A percentile compares a stretch with the other conserved stretches of the same genome.
phyloP scores from a whole-genome alignment of 192 early-diverging fungal species.

The Coemansia sp. region DNA sequence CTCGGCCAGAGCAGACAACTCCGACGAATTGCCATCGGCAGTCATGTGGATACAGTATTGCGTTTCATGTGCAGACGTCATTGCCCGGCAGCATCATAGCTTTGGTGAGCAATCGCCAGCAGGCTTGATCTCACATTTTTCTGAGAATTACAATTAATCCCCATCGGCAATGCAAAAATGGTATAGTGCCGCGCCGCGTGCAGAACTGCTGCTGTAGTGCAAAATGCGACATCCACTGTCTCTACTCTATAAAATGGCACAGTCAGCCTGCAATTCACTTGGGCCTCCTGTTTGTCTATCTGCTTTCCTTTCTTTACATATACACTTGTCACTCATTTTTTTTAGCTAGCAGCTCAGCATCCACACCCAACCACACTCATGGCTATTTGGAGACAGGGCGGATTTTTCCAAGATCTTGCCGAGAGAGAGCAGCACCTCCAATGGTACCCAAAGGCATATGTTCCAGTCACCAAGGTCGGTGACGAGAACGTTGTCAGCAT shows the following conservation, averaged over 20 bases:
- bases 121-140: neutral
- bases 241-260: neutral
- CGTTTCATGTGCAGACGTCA: neutral
- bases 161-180: neutral
- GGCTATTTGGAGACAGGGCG: constrained; percentile 54
- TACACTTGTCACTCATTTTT: neutral
- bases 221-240: neutral
- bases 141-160: neutral
- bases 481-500: constrained; percentile 40
- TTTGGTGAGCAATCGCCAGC: neutral
- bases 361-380: constrained; percentile 2
- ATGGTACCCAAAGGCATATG: constrained; percentile 53
- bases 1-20: neutral
- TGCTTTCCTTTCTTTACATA: neutral
- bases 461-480: constrained; percentile 46
- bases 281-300: neutral
- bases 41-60: neutral
- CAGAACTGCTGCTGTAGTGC: constrained; percentile 1
- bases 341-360: neutral
- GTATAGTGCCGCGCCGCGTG: constrained; percentile 4
- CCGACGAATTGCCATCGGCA: neutral
- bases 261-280: neutral
- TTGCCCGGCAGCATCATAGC: neutral
- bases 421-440: constrained; percentile 55
- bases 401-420: constrained; percentile 56